Conservation (phyloP, 1,284 basidiomycete genomes). For the Malassezia sp. region DNA sequence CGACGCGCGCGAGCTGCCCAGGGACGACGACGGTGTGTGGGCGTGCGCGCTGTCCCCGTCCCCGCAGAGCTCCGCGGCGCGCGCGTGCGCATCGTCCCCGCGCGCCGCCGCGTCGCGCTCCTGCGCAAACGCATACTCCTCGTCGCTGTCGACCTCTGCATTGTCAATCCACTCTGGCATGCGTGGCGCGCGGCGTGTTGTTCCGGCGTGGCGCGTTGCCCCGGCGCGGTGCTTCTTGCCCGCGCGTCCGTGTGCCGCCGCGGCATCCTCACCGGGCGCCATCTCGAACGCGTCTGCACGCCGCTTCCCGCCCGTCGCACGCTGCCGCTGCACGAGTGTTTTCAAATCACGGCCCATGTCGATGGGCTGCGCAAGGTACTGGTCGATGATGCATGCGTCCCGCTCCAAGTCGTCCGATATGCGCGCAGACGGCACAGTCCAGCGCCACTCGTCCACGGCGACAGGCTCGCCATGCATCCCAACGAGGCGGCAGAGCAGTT, state of each 20-base stretch:
- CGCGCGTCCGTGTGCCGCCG: constrained; percentile 16
- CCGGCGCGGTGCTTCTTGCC: constrained; percentile 12
- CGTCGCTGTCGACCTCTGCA: constrained; percentile 41
- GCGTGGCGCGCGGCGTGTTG: constrained; percentile 3
- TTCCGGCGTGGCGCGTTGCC: constrained; percentile 1
- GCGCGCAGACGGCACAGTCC: constrained; percentile 29
- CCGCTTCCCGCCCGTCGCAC: constrained; percentile 15
- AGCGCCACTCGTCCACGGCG: constrained; percentile 6
- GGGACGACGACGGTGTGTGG: not conserved
- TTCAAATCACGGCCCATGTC: constrained; percentile 19
- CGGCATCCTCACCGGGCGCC: constrained; percentile 8
- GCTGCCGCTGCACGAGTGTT: constrained; percentile 26
- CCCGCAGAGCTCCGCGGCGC: not conserved
- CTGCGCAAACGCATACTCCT: constrained; percentile 31
- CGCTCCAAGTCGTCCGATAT: constrained; percentile 29
- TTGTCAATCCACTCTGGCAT: constrained; percentile 22
- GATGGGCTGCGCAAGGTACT: constrained; percentile 32
- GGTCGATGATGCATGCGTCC: constrained; percentile 34
- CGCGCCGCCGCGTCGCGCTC: not conserved
- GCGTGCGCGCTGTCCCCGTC: not conserved
- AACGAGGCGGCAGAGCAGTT: constrained; percentile 38
- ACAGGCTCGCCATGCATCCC: constrained; percentile 27
- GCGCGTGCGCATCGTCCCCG: not conserved
- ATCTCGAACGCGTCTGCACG: constrained; percentile 3
- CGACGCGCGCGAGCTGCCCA: not conserved